Evolutionary conservation across 2,329 filamentous ascomycete species (phyloP), one percentile per base, ranked within the genome.

Genomic region (Aspergillus sp.): DNA sequence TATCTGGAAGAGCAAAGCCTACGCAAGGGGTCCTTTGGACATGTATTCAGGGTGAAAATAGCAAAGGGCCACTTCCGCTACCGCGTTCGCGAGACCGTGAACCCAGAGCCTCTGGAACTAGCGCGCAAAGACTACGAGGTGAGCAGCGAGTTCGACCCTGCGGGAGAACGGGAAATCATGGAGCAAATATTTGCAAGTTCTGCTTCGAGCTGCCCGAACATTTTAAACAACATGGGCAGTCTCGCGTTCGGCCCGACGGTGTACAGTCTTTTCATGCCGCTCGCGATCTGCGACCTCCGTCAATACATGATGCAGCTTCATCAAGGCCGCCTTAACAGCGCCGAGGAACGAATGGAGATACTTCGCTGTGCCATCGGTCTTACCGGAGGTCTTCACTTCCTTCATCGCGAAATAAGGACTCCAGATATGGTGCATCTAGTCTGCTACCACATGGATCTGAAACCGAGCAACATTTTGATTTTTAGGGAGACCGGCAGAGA

Each of bases 231-330:
- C 11, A 6, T 48, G 34, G 52, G 52, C 33, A 49, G 45, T n/a
- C 37, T 49, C 7, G 52, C 37, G 4, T 30, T 49, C 30, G 51
- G 41, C 5, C 7, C 19, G 15, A 40, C 8, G 2, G 19, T 39
- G 11, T 54, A 54, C 13, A 55, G 52, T 27, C 45, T 55, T 9
- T 55, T 55, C 37, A 55, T 55, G 52, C 52, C 52, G 4, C 34
- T 42, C 1, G 52, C 52, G 4, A 41, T 49, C 11, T 55, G 44
- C 22, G 52, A 55, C 20, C 45, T 55, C 15, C 45, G 34, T 5
- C 34, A 9, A 34, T 55, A 55, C 27, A 49, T 49, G 45, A 55
- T 42, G 37, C 17, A 55, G 8, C 33, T 42, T 4, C 45, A 48
- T n/a, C n/a, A 30, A 41, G 17, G 24, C 1, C 24, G 45, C 7